Evolutionary conservation across 2,329 filamentous ascomycete species (phyloP).

Genomic region (Aspergillus fructus): DNA sequence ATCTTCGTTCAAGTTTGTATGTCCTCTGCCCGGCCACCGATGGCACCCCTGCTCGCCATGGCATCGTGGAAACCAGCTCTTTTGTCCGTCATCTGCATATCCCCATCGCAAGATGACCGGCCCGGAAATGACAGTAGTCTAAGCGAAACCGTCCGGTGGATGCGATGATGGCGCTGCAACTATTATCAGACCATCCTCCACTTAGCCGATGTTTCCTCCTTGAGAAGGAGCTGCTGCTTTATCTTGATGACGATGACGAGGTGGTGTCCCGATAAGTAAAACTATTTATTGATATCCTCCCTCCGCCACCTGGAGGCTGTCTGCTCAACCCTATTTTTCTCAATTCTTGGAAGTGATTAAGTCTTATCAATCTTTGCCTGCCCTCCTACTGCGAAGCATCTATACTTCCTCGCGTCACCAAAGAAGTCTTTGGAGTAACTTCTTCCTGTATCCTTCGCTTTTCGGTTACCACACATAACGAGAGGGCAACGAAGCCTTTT

Average conservation of each 20-base stretch:
- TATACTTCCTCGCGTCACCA: conserved; percentile 5
- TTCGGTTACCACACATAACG: background rate
- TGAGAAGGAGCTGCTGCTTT: conserved; percentile 16
- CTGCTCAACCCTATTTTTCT: conserved; percentile 2
- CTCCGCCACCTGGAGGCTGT: conserved; percentile 2
- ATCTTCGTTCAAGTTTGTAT: conserved; percentile 19
- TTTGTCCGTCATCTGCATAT: conserved; percentile 18
- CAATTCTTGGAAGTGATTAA: background rate
- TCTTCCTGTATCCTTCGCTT: background rate
- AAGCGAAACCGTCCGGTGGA: conserved; percentile 20
- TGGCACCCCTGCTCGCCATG: conserved; percentile 25
- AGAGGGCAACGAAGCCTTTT: background rate
- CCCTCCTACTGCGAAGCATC: background rate
- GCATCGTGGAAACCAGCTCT: conserved; percentile 14
- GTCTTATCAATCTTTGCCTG: background rate
- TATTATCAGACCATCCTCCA: conserved; percentile 20
- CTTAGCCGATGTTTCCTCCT: conserved; percentile 14
- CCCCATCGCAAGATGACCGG: conserved; percentile 19
- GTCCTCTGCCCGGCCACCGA: conserved; percentile 20
- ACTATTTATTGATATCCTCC: conserved; percentile 19
- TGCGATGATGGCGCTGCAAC: conserved; percentile 20
- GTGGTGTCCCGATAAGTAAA: conserved; percentile 6
- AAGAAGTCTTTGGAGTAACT: conserved; percentile 2
- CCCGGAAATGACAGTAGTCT: conserved; percentile 26
- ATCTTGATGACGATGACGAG: conserved; percentile 18